Base-by-base conservation (phyloP, 768 basidiomycete genomes). In the Russula vinacea region DNA sequence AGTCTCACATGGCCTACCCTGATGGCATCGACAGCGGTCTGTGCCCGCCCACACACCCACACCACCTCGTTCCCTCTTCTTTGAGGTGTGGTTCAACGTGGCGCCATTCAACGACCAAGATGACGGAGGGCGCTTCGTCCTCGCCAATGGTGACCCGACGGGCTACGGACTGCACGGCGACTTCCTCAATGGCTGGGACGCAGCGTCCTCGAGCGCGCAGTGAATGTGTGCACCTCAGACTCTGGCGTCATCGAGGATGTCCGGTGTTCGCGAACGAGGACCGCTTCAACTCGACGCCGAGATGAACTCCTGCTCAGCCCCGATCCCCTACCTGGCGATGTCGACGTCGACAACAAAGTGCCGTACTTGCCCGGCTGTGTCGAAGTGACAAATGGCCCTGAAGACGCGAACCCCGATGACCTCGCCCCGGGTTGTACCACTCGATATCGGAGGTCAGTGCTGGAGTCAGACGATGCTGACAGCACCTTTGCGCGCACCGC, bases 21-120 rank as follows among this genome's bases (percentile, higher is more conserved):
- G 45, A 39, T 22, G 26, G 44, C 16, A 9, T 66, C 17, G 33
- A 66, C 45, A 35, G 2, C n/a, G 65, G 65, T 8, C 6, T 2
- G 10, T 66, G 65, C 44, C 65, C 65, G 8, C 1, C n/a, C n/a
- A 14, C 56, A 13, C 52, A 64, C 11, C 65, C 62, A 3, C 0
- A 78, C 33, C 81, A 78, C 67, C 74, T 83, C 24, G 70, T 80
- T 78, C 78, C 61, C 68, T 80, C 42, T 81, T 80, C 62, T 74
- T 77, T 63, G 80, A 76, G 69, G 72, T 76, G 5, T 75, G 70
- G 32, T 78, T 70, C 72, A 58, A 67, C 42, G 70, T 71, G 22
- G 62, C 68, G 9, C 56, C 47, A 2, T 74, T 75, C 66, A 70
- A 74, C 56, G 62, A 60, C 39, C 64, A 69, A 52, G 71, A 74